phyloP scores from a whole-genome alignment of 192 early-diverging fungal genomes.

The Dimargaris xerosporica region DNA sequence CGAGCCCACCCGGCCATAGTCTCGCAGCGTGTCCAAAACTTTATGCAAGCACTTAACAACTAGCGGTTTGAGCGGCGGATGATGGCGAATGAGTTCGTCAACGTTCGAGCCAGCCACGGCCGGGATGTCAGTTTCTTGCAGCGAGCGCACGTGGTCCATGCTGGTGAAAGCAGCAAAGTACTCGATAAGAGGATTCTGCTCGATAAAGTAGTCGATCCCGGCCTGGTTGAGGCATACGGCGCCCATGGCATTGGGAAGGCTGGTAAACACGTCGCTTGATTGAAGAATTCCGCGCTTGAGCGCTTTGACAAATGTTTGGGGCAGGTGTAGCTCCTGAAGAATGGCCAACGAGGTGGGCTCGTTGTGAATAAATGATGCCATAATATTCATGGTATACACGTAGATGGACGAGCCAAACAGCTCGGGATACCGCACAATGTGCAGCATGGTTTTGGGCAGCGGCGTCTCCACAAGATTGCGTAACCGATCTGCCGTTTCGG shows the following conservation, averaged over 20 bases:
- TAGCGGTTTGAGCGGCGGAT: slow-evolving; percentile 63
- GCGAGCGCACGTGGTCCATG: slow-evolving; percentile 53
- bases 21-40: slow-evolving; percentile 50
- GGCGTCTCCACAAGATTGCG: slow-evolving; percentile 88
- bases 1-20: slow-evolving; percentile 35
- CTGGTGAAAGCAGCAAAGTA: slow-evolving; percentile 65
- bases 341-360: slow-evolving; percentile 91
- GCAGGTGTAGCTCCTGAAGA: slow-evolving; percentile 81
- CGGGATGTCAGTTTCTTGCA: slow-evolving; percentile 73
- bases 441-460: slow-evolving; percentile 56
- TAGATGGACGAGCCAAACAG: slow-evolving; percentile 73
- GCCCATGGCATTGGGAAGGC: slow-evolving; percentile 84
- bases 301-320: slow-evolving; percentile 61
- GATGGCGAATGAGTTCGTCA: slow-evolving; percentile 94
- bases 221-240: slow-evolving; percentile 84
- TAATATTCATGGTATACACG: slow-evolving; percentile 80
- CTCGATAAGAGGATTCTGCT: slow-evolving; percentile 48
- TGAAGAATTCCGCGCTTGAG: slow-evolving; percentile 56
- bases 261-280: slow-evolving; percentile 61
- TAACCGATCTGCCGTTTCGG: slow-evolving; percentile 75
- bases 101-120: slow-evolving; percentile 68
- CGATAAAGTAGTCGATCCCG: slow-evolving; percentile 73
- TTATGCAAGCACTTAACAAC: slow-evolving; percentile 51
- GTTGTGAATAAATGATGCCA: slow-evolving; percentile 93
- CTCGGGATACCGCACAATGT: slow-evolving; percentile 54